Base-by-base conservation (phyloP, 1,284 basidiomycete species). In the Veloporphyrellus conicus region DNA sequence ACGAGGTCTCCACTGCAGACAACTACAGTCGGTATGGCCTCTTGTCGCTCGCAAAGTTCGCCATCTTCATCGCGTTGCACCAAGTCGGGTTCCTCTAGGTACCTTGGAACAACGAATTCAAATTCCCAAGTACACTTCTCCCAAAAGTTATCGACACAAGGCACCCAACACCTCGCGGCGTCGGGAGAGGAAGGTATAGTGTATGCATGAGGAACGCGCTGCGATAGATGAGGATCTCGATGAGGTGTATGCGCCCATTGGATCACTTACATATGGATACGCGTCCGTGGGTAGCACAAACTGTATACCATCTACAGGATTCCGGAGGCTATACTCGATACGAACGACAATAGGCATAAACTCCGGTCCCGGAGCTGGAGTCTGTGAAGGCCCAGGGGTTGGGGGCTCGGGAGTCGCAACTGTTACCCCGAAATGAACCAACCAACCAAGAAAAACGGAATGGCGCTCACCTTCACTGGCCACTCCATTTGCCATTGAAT, bases 41-140 rank as follows among this genome's bases (percentile, higher is more conserved):
- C 77, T n/a, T 72, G 70, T 19, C 55, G 63, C 28, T 70, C 79
- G 45, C 59, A 71, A n/a, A 71, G 69, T 23, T 83, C 82, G 20
- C 76, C 79, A 34, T 74, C 76, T 44, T 84, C 81, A 39, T 58
- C 62, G 22, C 52, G 61, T 11, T 78, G 74, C 16, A 64, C 68
- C 29, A 69, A 60, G 41, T 77, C 73, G 12, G 72, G 71, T 50
- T 90, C 87, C 60, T 91, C 87, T 10, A 95, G 73, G 57, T 83
- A 87, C 50, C 87, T 82, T 36, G 94, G 94, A 18, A 97, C 94
- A 47, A 98, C 82, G 64, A 97, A 90, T 66, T 98, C 92, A 45
- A 99, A 87, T 63, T 99, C 96, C 96, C 96, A 99, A 3, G 95
- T 96, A 61, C 91, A 97, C 60, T 92, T 85, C 68, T 97, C 95